Evolutionary conservation across 2,329 filamentous ascomycete species (phyloP).

Genomic region (Nectriaceae sp.): DNA sequence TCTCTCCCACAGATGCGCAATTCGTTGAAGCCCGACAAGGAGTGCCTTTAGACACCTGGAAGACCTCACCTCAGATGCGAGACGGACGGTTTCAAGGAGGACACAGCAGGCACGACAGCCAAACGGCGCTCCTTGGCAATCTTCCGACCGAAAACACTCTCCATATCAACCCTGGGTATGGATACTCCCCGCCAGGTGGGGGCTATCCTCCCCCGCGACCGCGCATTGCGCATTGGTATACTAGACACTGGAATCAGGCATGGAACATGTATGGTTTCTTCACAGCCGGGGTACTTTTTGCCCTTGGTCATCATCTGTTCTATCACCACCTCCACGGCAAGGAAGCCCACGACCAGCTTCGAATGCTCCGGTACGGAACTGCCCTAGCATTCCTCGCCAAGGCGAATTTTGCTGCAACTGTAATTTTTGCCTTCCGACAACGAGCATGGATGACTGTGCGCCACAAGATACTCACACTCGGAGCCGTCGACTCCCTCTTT

Average conservation of each 20-base stretch:
- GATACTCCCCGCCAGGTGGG: background rate
- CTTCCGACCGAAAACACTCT: background rate
- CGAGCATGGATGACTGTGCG: conserved; percentile 29
- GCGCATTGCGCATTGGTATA: conserved; percentile 2
- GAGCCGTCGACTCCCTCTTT: conserved; percentile 28
- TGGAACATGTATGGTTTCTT: conserved; percentile 29
- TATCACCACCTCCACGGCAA: conserved; percentile 19
- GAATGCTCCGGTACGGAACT: conserved; percentile 24
- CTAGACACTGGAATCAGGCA: conserved; percentile 18
- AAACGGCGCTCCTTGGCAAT: background rate
- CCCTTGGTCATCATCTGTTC: conserved; percentile 26
- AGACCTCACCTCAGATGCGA: background rate
- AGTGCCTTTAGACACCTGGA: background rate
- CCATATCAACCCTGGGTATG: background rate
- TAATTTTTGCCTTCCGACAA: conserved; percentile 26
- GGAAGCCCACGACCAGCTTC: conserved; percentile 20
- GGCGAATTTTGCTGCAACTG: conserved; percentile 26
- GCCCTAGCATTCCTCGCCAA: conserved; percentile 26
- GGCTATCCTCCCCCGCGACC: background rate
- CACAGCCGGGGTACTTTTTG: conserved; percentile 22
- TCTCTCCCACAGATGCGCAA: background rate
- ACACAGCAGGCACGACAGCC: background rate
- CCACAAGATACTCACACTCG: conserved; percentile 26
- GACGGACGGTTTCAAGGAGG: background rate
- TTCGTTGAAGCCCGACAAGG: background rate